A percentile compares a stretch with the other conserved stretches of the same genome.
phyloP scores from a whole-genome alignment of 306 rosid species.

The Benincasa hispida region DNA sequence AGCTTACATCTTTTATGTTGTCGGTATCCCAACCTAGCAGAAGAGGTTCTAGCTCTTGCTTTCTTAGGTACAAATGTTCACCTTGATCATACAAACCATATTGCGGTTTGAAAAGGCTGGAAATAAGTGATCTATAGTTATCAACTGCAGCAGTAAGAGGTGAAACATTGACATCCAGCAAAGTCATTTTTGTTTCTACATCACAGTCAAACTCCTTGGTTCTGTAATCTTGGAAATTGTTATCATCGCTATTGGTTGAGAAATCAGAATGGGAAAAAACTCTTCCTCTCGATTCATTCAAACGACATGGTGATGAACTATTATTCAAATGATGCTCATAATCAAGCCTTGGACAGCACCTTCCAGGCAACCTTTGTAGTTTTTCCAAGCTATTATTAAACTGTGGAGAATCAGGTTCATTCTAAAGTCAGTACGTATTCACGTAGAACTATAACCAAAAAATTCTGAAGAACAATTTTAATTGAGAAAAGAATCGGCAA shows the following conservation, averaged over 20 bases:
- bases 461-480: neutral
- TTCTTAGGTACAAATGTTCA: slow-evolving; percentile 16
- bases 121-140: slow-evolving; percentile 16
- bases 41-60: slow-evolving; percentile 26
- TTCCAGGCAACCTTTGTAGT: slow-evolving; percentile 18
- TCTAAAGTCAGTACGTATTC: slow-evolving; percentile 18
- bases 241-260: slow-evolving; percentile 17
- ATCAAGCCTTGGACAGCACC: slow-evolving; percentile 24
- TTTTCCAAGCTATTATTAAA: slow-evolving; percentile 28
- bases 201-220: slow-evolving; percentile 23
- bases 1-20: slow-evolving; percentile 12
- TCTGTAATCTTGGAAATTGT: slow-evolving; percentile 15
- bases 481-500: slow-evolving; percentile 1
- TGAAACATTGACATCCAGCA: slow-evolving; percentile 16
- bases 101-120: slow-evolving; percentile 19
- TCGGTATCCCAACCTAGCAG: slow-evolving; percentile 33
- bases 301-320: slow-evolving; percentile 20
- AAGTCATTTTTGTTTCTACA: slow-evolving; percentile 14
- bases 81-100: slow-evolving; percentile 12
- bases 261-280: slow-evolving; percentile 16
- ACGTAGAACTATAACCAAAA: neutral
- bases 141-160: slow-evolving; percentile 17
- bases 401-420: slow-evolving; percentile 19
- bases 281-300: slow-evolving; percentile 22
- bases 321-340: slow-evolving; percentile 22